Percentiles rank a stretch among this genome's conserved stretches.
Evolutionary conservation across 2,329 filamentous ascomycete species (phyloP).

Genomic region (Colletotrichum salicis): DNA sequence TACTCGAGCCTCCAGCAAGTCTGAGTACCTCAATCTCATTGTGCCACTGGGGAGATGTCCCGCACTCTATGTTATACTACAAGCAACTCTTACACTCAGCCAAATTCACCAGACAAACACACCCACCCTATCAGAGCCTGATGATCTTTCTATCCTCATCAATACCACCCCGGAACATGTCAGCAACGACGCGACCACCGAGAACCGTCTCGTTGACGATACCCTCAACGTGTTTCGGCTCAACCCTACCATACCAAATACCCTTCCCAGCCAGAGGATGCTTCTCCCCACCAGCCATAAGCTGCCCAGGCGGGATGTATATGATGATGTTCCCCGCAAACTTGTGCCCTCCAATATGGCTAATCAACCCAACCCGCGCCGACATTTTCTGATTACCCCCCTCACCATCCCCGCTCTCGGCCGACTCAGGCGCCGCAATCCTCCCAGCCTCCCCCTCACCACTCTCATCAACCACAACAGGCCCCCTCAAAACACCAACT

Average conservation of each 20-base stretch:
- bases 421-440: conserved; percentile 17
- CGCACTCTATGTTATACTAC: neutral
- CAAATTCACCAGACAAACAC: neutral
- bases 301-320: conserved; percentile 73
- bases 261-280: conserved; percentile 76
- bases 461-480: conserved; percentile 51
- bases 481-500: conserved; percentile 58
- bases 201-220: conserved; percentile 77
- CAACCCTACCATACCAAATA: conserved; percentile 85
- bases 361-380: conserved; percentile 76
- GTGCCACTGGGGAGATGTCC: neutral
- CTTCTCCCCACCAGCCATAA: conserved; percentile 49
- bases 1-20: neutral
- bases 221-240: conserved; percentile 79
- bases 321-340: conserved; percentile 87
- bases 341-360: conserved; percentile 86
- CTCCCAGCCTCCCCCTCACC: conserved; percentile 27
- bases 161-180: conserved; percentile 79
- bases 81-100: neutral
- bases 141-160: conserved; percentile 64
- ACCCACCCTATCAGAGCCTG: conserved; percentile 45
- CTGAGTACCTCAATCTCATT: neutral
- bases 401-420: conserved; percentile 33
- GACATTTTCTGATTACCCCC: conserved; percentile 40
- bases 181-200: conserved; percentile 73